Percentiles rank a stretch among this genome's conserved stretches.
phyloP scores from a whole-genome alignment of 2,329 filamentous ascomycete species.

The Pestalotiopsis sp. region DNA sequence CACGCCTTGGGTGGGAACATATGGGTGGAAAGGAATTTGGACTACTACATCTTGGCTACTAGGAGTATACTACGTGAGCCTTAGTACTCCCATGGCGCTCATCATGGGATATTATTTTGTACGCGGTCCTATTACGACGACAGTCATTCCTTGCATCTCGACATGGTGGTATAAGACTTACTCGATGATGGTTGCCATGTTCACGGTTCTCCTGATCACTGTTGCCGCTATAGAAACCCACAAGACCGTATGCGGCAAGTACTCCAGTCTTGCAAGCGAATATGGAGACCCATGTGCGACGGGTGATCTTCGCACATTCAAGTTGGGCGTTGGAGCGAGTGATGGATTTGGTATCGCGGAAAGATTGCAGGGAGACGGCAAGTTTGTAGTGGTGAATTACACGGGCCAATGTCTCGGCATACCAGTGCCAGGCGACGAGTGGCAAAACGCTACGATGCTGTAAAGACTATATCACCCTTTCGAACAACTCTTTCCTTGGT shows the following conservation, averaged over 20 bases:
- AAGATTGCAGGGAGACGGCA: neutral
- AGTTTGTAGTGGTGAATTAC: neutral
- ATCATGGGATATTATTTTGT: slow-evolving; percentile 20
- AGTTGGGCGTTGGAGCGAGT: neutral
- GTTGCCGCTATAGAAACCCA: slow-evolving; percentile 24
- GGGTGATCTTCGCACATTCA: neutral
- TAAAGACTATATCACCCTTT: neutral
- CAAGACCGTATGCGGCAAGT: slow-evolving; percentile 21
- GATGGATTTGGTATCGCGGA: neutral
- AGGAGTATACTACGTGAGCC: slow-evolving; percentile 19
- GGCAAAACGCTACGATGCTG: neutral
- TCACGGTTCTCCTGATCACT: slow-evolving; percentile 13
- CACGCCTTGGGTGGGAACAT: neutral
- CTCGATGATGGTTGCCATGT: slow-evolving; percentile 16
- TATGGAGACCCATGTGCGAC: neutral
- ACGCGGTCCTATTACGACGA: slow-evolving; percentile 18
- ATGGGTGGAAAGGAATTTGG: neutral
- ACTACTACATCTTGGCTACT: slow-evolving; percentile 15
- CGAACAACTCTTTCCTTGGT: too few relatives aligned
- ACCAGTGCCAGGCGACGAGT: neutral
- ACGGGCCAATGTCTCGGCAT: neutral
- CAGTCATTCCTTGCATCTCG: slow-evolving; percentile 27
- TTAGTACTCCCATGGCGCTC: slow-evolving; percentile 16
- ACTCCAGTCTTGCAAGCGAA: slow-evolving; percentile 16
- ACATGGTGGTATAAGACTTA: slow-evolving; percentile 27